phyloP scores from a whole-genome alignment of 805 yeast species.

The Sugiyamaella floridensis region DNA sequence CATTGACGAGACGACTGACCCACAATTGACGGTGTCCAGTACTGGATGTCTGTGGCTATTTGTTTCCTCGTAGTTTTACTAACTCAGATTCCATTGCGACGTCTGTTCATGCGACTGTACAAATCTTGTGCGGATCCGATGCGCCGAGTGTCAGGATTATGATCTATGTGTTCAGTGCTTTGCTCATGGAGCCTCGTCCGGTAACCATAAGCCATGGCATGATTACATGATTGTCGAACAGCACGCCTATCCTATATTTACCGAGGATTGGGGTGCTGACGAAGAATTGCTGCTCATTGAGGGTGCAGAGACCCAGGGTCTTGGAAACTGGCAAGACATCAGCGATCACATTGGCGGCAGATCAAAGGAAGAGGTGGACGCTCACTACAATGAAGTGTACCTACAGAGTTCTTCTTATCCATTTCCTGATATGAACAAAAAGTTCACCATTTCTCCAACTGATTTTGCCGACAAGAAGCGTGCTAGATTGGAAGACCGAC shows the following conservation, averaged over 20 bases:
- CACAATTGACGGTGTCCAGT: too few species aligned
- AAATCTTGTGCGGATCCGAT: slow-evolving; percentile 77
- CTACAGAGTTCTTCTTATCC: slow-evolving; percentile 71
- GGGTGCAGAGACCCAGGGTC: slow-evolving; percentile 84
- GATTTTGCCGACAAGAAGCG: slow-evolving; percentile 65
- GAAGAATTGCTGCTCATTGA: slow-evolving; percentile 84
- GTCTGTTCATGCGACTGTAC: slow-evolving; percentile 96
- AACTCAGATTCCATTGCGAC: slow-evolving; percentile 51
- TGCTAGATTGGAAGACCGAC: slow-evolving; percentile 60
- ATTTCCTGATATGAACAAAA: slow-evolving; percentile 74
- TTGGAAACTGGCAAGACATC: slow-evolving; percentile 98
- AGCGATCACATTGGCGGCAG: slow-evolving; percentile 93
- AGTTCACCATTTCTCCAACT: slow-evolving; percentile 57
- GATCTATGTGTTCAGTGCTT: slow-evolving; percentile 98
- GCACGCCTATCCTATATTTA: slow-evolving; percentile 88
- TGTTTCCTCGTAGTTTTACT: too few species aligned
- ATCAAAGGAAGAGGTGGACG: slow-evolving; percentile 82
- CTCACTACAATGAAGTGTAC: slow-evolving; percentile 71
- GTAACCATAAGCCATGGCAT: slow-evolving; percentile 89
- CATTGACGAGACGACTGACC: too few species aligned
- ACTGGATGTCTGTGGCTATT: too few species aligned
- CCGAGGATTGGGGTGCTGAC: slow-evolving; percentile 95
- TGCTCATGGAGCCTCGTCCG: slow-evolving; percentile 72
- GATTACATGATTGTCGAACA: slow-evolving; percentile 89
- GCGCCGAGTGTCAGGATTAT: slow-evolving; percentile 90